These are phyloP conservation scores for Picea sitchensis DNA, from an alignment of 75 land plant genomes.

Conservation along the genomic window DNA sequence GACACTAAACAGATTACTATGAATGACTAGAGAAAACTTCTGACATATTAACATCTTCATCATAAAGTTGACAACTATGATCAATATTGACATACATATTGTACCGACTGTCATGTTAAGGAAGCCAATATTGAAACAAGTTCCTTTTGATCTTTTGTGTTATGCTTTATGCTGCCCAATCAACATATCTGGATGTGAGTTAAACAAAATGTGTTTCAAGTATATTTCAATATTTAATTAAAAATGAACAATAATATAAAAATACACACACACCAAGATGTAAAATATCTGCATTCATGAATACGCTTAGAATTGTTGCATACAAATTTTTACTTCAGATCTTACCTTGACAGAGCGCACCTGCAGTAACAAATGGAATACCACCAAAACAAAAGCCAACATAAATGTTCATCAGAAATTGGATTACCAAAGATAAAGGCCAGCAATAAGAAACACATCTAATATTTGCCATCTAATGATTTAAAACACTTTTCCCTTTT, in stretches of 20 bases:
- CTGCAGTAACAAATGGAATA: conserved; percentile 35
- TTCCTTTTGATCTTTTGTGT: neutral
- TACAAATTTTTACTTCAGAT: conserved; percentile 3
- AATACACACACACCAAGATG: neutral
- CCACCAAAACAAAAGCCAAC: neutral
- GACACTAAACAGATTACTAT: neutral
- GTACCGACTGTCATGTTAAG: neutral
- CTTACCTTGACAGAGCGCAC: conserved; percentile 87
- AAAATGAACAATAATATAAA: neutral
- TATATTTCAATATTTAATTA: neutral
- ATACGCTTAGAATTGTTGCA: conserved; percentile 2
- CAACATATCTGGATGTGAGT: neutral
- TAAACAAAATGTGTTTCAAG: neutral
- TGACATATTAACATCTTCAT: neutral
- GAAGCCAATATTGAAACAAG: neutral
- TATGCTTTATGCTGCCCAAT: neutral
- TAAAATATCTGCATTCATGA: neutral
- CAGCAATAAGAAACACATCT: neutral
- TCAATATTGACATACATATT: neutral
- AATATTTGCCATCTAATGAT: neutral
- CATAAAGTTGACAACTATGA: neutral
- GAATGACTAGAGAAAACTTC: neutral
- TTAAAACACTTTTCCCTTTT: neutral
- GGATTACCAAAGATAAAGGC: neutral
- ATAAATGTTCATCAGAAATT: conserved; percentile 4